Conservation (phyloP, 768 basidiomycete genomes). For the Suillus placidus region DNA sequence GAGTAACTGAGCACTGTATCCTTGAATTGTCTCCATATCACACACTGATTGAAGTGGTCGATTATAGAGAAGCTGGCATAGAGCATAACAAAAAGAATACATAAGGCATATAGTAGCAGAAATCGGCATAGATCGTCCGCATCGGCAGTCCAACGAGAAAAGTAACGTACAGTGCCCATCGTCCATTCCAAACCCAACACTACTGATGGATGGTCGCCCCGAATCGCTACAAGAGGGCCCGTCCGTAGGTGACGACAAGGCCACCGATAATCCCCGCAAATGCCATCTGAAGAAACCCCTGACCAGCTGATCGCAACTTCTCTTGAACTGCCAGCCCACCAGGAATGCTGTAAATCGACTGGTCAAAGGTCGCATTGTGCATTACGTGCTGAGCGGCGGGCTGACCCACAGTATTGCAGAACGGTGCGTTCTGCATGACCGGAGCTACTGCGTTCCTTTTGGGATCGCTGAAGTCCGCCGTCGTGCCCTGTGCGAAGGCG, state of each 20-base stretch:
- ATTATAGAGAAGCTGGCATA: conserved; percentile 10
- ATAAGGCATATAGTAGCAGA: conserved; percentile 16
- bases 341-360: conserved; percentile 13
- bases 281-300: conserved; percentile 34
- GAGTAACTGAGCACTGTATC: not conserved
- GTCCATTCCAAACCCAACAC: conserved; percentile 1
- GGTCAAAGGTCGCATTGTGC: conserved; percentile 5
- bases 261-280: conserved; percentile 37
- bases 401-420: not conserved
- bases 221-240: conserved; percentile 37
- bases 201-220: conserved; percentile 5
- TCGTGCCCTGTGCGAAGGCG: conserved; percentile 13
- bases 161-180: conserved; percentile 1
- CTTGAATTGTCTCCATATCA: not conserved
- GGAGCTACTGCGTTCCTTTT: conserved; percentile 4
- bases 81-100: conserved; percentile 15
- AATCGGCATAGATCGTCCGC: conserved; percentile 11
- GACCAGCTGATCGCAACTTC: not conserved
- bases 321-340: not conserved
- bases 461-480: conserved; percentile 19
- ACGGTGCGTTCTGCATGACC: not conserved
- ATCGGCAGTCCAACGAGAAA: not conserved
- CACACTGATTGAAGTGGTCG: not conserved
- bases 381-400: not conserved
- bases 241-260: conserved; percentile 32